Evolutionary conservation across 257 asterid genomes (phyloP).

Genomic region (Penstemon newberryi): DNA sequence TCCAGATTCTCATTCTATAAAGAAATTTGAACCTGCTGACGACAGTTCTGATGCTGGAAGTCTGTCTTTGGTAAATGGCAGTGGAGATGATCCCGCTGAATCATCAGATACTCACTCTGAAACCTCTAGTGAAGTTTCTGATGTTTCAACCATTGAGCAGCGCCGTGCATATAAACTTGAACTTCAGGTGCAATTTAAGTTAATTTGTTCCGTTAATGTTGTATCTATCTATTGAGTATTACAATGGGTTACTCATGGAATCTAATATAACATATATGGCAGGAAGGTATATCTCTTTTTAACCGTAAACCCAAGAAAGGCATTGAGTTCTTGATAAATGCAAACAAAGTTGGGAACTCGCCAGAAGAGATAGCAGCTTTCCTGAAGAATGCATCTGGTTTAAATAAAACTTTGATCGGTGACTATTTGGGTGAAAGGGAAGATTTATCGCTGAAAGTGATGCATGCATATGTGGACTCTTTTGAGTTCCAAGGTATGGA

Average conservation of each 20-base stretch:
- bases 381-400: conserved; percentile 84
- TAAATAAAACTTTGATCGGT: conserved; percentile 87
- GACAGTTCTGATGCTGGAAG: conserved; percentile 64
- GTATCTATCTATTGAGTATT: conserved; percentile 24
- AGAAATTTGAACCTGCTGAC: conserved; percentile 64
- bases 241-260: conserved; percentile 25
- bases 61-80: conserved; percentile 60
- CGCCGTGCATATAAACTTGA: conserved; percentile 99
- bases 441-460: conserved; percentile 86
- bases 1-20: conserved; percentile 74
- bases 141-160: conserved; percentile 85
- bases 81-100: conserved; percentile 68
- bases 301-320: conserved; percentile 97
- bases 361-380: conserved; percentile 89
- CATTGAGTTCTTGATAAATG: conserved; percentile 85
- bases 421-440: conserved; percentile 99
- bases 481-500: conserved; percentile 90
- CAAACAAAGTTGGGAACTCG: conserved; percentile 88
- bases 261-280: conserved; percentile 48
- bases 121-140: conserved; percentile 84
- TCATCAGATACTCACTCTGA: conserved; percentile 86
- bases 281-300: conserved; percentile 99
- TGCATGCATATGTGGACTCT: conserved; percentile 98
- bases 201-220: conserved; percentile 26
- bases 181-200: conserved; percentile 73